Percentiles rank a stretch among this genome's conserved stretches.
phyloP scores from a whole-genome alignment of 2,329 filamentous ascomycete species.

The Blastomyces silverae region DNA sequence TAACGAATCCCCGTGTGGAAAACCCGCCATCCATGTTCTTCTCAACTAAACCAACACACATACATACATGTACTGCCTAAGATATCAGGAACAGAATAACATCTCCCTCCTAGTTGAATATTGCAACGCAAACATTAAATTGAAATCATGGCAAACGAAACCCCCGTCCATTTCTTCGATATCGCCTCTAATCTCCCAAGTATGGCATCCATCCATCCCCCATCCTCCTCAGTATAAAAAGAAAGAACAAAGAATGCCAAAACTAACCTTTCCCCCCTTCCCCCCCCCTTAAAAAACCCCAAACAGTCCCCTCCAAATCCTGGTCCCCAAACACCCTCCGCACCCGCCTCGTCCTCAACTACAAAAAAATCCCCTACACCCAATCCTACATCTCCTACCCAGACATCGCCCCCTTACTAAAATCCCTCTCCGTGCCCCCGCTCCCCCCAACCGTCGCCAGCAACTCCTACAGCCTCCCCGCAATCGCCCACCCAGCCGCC shows the following conservation, averaged over 20 bases:
- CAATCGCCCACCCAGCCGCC: slow-evolving; percentile 35
- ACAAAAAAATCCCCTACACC: slow-evolving; percentile 37
- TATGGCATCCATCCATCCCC: not conserved
- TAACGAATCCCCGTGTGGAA: no score
- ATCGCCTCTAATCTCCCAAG: slow-evolving; percentile 17
- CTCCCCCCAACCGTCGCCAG: slow-evolving; percentile 13
- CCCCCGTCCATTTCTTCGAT: slow-evolving; percentile 20
- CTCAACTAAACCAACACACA: no score
- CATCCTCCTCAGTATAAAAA: not conserved
- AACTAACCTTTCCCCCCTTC: not conserved
- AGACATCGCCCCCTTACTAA: slow-evolving; percentile 36
- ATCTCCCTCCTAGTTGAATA: no score
- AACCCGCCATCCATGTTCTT: no score
- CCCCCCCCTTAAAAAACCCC: not conserved
- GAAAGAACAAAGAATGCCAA: not conserved
- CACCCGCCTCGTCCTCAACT: slow-evolving; percentile 40
- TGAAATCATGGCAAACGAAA: not conserved
- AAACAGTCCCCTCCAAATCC: slow-evolving; percentile 16
- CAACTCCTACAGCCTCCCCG: slow-evolving; percentile 34
- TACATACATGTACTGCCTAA: no score
- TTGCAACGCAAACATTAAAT: not conserved
- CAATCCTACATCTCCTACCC: slow-evolving; percentile 39
- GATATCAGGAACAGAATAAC: no score
- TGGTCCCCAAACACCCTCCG: slow-evolving; percentile 36
- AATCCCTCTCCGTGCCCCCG: slow-evolving; percentile 21